A percentile compares a stretch with the other conserved stretches of the same genome.
Conservation (phyloP, 331 rosid genomes). For the Prunus yedoensis region DNA sequence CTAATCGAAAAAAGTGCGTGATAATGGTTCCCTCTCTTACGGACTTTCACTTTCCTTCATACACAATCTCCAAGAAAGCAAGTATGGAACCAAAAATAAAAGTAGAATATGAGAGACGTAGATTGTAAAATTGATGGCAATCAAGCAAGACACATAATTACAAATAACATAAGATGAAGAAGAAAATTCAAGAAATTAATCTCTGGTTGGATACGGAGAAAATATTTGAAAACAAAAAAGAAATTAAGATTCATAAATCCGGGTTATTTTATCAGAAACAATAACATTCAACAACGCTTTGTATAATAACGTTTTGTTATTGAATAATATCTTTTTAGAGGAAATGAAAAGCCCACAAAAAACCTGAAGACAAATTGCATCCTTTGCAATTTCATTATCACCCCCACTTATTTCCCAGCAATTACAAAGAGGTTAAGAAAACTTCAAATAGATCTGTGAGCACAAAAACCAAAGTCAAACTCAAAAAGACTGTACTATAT, state of each 20-base stretch:
- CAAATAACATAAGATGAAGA: background rate
- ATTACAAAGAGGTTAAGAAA: background rate
- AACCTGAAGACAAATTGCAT: background rate
- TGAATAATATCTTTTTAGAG: background rate
- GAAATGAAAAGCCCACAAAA: background rate
- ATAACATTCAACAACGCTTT: background rate
- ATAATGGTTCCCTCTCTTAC: background rate
- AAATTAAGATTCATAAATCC: background rate
- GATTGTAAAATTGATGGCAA: too few species aligned
- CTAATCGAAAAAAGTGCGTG: background rate
- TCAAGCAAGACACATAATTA: background rate
- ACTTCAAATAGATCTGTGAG: slow-evolving; percentile 13
- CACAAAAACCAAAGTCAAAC: slow-evolving; percentile 14
- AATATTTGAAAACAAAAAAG: background rate
- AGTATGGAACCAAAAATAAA: background rate
- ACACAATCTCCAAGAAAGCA: background rate
- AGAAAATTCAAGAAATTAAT: background rate
- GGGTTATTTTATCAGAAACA: background rate
- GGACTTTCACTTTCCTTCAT: background rate
- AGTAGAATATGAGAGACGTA: background rate
- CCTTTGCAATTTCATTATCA: background rate
- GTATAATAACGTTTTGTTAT: background rate
- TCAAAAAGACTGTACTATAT: background rate
- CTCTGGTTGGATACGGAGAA: background rate
- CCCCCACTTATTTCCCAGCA: background rate